Conservation (phyloP, 495 filamentous ascomycete genomes). For the Aspergillus saccharolyticus region DNA sequence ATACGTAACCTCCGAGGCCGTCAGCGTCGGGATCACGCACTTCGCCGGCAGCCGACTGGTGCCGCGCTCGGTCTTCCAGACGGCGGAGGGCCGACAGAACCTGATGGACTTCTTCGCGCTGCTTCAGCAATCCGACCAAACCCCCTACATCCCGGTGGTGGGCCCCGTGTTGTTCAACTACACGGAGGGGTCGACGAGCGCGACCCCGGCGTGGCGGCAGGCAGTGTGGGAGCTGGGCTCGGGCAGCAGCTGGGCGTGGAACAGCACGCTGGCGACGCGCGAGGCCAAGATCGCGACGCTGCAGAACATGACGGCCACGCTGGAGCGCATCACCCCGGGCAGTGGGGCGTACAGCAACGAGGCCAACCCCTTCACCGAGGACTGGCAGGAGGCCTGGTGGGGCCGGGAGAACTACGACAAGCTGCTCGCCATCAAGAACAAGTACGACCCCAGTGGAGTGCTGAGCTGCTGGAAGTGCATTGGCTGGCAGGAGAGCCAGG, state of each 20-base stretch:
- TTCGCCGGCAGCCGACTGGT: conserved; percentile 37
- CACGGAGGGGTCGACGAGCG: conserved; percentile 29
- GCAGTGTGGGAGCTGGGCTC: conserved; percentile 37
- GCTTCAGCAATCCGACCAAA: conserved; percentile 16
- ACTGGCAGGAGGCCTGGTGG: conserved; percentile 46
- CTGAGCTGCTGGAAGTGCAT: conserved; percentile 30
- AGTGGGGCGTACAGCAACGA: conserved; percentile 46
- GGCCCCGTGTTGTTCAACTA: conserved; percentile 27
- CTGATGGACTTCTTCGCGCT: conserved; percentile 18
- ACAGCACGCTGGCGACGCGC: conserved; percentile 30
- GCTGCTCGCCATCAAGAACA: conserved; percentile 42
- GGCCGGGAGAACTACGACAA: conserved; percentile 44
- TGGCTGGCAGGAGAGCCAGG: conserved; percentile 14
- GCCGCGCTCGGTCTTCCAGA: conserved; percentile 24
- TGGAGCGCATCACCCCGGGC: conserved; percentile 37
- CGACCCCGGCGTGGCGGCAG: conserved; percentile 41
- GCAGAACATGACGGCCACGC: conserved; percentile 28
- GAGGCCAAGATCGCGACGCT: conserved; percentile 23
- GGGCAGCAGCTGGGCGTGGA: conserved; percentile 30
- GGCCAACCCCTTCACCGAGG: conserved; percentile 38
- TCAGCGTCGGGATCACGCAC: conserved; percentile 24
- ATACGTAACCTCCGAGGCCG: conserved; percentile 29
- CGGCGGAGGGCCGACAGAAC: conserved; percentile 22
- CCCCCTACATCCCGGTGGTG: conserved; percentile 28
- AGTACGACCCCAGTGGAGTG: conserved; percentile 47